Percentiles rank a stretch among this genome's conserved stretches.
Conservation (phyloP, 2,329 filamentous ascomycete species). For the Fusarium sp. region DNA sequence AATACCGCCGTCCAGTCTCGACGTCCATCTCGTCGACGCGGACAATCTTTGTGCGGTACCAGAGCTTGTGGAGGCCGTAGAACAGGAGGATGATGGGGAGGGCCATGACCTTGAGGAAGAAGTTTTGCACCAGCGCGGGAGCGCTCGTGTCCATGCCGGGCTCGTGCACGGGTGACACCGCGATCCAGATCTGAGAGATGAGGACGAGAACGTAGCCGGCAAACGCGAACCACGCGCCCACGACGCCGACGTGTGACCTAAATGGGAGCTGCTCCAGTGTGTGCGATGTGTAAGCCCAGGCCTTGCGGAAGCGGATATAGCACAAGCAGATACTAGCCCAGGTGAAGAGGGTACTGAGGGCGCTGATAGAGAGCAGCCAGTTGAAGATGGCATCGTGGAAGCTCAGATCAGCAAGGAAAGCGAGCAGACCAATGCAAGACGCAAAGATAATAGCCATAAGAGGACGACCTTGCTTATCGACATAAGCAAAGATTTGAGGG, state of each 20-base stretch:
- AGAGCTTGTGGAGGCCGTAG: constrained; percentile 82
- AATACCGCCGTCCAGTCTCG: constrained; percentile 83
- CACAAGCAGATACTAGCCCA: constrained; percentile 87
- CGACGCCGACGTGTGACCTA: constrained; percentile 79
- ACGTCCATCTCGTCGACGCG: constrained; percentile 83
- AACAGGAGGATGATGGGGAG: constrained; percentile 75
- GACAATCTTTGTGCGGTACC: constrained; percentile 76
- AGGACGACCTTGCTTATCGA: constrained; percentile 86
- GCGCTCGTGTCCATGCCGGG: constrained; percentile 51
- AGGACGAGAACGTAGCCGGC: constrained; percentile 80
- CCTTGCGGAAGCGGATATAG: constrained; percentile 89
- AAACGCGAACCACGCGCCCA: constrained; percentile 86
- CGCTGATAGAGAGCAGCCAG: constrained; percentile 83
- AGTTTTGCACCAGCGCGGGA: constrained; percentile 66
- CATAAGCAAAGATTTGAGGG: constrained; percentile 80
- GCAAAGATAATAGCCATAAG: constrained; percentile 78
- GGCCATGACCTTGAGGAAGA: constrained; percentile 80
- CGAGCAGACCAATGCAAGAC: constrained; percentile 76
- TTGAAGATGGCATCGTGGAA: constrained; percentile 74
- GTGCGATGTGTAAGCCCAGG: constrained; percentile 77
- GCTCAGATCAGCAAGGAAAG: constrained; percentile 77
- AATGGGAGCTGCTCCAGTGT: constrained; percentile 83
- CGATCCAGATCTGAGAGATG: constrained; percentile 88
- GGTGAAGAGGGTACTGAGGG: constrained; percentile 79
- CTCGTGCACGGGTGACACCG: constrained; percentile 78